Percentiles rank a stretch among this genome's conserved stretches.
Evolutionary conservation across 805 yeast genomes (phyloP).

Genomic region (Pichia scutulata): DNA sequence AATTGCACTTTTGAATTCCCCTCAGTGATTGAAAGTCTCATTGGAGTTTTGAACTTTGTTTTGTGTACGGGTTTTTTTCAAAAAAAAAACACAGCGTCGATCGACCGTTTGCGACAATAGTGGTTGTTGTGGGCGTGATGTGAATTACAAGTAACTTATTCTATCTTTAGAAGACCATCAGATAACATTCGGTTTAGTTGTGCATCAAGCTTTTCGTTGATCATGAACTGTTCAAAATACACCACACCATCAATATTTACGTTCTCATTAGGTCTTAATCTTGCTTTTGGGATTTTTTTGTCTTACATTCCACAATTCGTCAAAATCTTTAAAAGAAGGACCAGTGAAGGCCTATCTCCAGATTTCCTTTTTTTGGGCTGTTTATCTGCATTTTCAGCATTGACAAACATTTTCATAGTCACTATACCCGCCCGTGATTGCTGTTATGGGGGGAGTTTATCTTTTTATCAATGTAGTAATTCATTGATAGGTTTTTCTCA

Average conservation of each 20-base stretch:
- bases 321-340: slow-evolving; percentile 45
- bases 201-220: not conserved
- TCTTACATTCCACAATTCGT: slow-evolving; percentile 74
- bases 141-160: not conserved
- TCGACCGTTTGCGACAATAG: not conserved
- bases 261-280: slow-evolving; percentile 40
- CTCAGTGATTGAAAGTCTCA: not conserved
- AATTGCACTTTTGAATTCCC: not conserved
- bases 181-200: no score
- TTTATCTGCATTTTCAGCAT: slow-evolving; percentile 57
- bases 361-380: slow-evolving; percentile 64
- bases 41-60: not conserved
- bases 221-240: not conserved
- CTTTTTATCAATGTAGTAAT: slow-evolving; percentile 52
- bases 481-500: slow-evolving; percentile 62
- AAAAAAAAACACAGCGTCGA: not conserved
- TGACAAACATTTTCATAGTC: slow-evolving; percentile 57
- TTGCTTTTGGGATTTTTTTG: slow-evolving; percentile 59
- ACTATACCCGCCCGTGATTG: slow-evolving; percentile 57
- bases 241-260: slow-evolving; percentile 41
- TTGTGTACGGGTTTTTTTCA: not conserved
- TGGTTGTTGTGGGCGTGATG: not conserved
- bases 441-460: slow-evolving; percentile 35
- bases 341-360: slow-evolving; percentile 77
- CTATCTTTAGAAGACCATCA: not conserved